Base-by-base conservation (phyloP, 1,284 basidiomycete species). In the Cryptococcus jaspeensis region DNA sequence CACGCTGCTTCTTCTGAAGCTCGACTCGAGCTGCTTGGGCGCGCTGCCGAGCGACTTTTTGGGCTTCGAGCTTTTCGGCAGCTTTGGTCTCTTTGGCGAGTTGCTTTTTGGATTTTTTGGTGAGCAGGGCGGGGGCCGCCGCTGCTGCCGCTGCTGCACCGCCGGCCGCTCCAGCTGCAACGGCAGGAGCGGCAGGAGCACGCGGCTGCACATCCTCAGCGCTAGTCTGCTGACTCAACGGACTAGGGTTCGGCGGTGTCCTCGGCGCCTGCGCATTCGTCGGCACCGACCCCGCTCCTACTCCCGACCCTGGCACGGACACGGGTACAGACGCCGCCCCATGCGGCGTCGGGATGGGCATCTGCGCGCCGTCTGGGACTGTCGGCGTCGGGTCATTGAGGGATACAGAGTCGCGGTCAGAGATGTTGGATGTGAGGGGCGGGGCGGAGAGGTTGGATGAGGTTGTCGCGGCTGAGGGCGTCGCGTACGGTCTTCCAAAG, bases 21-120 rank as follows among this genome's bases (percentile, higher is more conserved):
- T 62, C 66, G 15, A 60, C 58, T 39, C 63, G 32, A 7, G 56
- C 61, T 9, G 57, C 58, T 32, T 64, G 63, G 6, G 66, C 69
- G 22, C 60, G 52, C 45, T 61, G 53, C 15, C 56, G 55, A 15
- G 59, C 56, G 28, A 63, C 53, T 54, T 63, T 60, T 18, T 55
- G 54, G 1, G 61, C 63, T 39, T 64, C 62, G 12, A 61, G 65
- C 53, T 70, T 65, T 47, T 66, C 65, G 11, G 61, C 64, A n/a
- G 60, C 60, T 43, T 69, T 67, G 25, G 69, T 87, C 65, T 90
- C 88, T 53, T 83, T 82, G 41, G 84, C 82, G 28, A 92, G 78
- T 64, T 90, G 86, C 64, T 86, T 84, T 77, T 89, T 90, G 73
- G 90, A 86, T 71, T 90, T 74, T 55, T 71, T 72, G 5, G 59